Evolutionary conservation across 176 grass and related monocot species (phyloP), one percentile per base, ranked within the genome.

Genomic region (Echinochloa phyllopogon): DNA sequence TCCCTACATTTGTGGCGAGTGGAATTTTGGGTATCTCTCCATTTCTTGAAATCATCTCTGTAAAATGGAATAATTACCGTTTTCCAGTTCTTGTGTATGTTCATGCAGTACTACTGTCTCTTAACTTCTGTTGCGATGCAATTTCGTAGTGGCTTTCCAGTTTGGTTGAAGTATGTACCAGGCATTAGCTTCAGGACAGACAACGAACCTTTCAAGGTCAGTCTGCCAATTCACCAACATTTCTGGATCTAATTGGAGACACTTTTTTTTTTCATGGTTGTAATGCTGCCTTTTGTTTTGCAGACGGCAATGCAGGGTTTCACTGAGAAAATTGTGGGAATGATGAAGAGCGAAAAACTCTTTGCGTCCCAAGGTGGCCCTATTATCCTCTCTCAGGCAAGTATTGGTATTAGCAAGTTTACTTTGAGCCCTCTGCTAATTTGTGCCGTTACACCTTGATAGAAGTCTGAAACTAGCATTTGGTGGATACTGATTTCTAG

Each of bases 181-280:
- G 97, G 97, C 76, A 99, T 99, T 87, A 99, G 97, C 86, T 98
- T 98, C 81, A 95, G 96, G 83, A 98, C 93, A 29, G 96, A 98
- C 78, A 98, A 98, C 58, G 96, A 89, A 38, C 96, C 96, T 62
- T 98, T 98, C 73, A 98, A 98, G 96, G 96, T 98, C 6, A 84
- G 96, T 98, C 4, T 61, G 40, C 81, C 8, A 82, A 53, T n/a
- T 76, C 56, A 8, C 16, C n/a, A 49, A 0, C 48, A 84, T 87
- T 78, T 89, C 73, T 77, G 63, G 63, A 65, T 77, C 74, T 77
- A 82, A 76, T 62, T 55, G 12, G 49, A 42, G 74, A 59, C 49
- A 39, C 38, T 29, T 10, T 69, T 29, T 20, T 62, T 27, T 65
- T 55, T 49, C 38, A 50, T 52, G 52, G 10, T 58, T 88, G 58